These are phyloP conservation scores for Calonectria fujianensis DNA, from an alignment of 2,329 filamentous ascomycete genomes.

Conservation along the genomic window DNA sequence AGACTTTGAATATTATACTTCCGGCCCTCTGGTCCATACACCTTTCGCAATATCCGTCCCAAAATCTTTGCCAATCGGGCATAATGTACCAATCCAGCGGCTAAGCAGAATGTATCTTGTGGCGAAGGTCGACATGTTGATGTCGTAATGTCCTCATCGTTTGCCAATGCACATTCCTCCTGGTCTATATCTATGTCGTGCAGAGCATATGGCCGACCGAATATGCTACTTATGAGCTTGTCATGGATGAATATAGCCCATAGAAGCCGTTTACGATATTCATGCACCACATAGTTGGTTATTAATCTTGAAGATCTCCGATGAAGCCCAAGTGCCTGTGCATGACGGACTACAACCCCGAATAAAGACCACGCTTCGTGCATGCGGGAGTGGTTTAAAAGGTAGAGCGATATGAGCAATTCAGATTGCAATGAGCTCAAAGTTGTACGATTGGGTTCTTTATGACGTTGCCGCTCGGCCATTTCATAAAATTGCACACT, in stretches of 20 bases:
- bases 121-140: not conserved
- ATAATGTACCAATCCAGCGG: constrained; percentile 1
- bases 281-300: not conserved
- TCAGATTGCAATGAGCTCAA: not conserved
- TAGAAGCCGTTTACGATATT: not conserved
- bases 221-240: constrained; percentile 13
- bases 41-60: not conserved
- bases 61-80: not conserved
- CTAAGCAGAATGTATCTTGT: constrained; percentile 6
- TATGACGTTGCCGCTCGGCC: not conserved
- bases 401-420: not conserved
- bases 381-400: constrained; percentile 12
- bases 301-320: not conserved
- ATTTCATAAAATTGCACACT: constrained; percentile 23
- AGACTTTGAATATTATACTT: constrained; percentile 8
- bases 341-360: constrained; percentile 4
- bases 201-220: constrained; percentile 4
- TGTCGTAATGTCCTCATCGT: not conserved
- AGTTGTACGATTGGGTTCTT: not conserved
- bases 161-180: not conserved
- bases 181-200: constrained; percentile 7
- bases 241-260: constrained; percentile 12
- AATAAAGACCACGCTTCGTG: constrained; percentile 10
- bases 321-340: constrained; percentile 15
- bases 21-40: constrained; percentile 2